phyloP scores from a whole-genome alignment of 352 stramenopile genomes.

The Pythium diclinum region DNA sequence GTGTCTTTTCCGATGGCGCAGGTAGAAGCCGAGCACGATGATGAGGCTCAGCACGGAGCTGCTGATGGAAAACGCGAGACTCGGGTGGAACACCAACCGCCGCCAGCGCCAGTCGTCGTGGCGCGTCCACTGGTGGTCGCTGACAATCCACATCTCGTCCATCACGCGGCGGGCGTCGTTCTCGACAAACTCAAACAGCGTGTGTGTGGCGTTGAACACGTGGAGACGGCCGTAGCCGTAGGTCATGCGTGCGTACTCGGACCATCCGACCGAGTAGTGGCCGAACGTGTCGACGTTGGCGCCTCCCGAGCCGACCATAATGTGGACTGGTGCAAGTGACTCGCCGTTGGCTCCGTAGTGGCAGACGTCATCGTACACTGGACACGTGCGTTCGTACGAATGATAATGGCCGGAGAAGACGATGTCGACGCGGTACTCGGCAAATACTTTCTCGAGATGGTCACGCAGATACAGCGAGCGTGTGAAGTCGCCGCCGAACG shows the following conservation, averaged over 20 bases:
- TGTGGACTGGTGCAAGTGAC: slow-evolving; percentile 26
- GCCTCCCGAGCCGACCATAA: slow-evolving; percentile 43
- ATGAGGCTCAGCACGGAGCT: background rate
- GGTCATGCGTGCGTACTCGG: slow-evolving; percentile 24
- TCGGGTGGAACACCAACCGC: slow-evolving; percentile 18
- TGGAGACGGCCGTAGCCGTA: slow-evolving; percentile 40
- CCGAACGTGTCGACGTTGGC: slow-evolving; percentile 14
- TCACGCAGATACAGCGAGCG: slow-evolving; percentile 17
- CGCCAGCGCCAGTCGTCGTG: slow-evolving; percentile 19
- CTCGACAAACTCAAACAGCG: slow-evolving; percentile 36
- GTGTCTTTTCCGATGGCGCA: slow-evolving; percentile 2
- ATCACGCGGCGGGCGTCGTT: slow-evolving; percentile 23
- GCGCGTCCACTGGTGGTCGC: slow-evolving; percentile 30
- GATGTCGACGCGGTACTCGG: slow-evolving; percentile 25
- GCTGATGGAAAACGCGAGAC: slow-evolving; percentile 1
- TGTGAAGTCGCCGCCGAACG: slow-evolving; percentile 8
- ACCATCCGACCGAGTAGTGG: slow-evolving; percentile 14
- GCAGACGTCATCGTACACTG: slow-evolving; percentile 26
- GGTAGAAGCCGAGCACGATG: background rate
- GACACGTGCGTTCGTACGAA: slow-evolving; percentile 32
- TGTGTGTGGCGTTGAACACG: slow-evolving; percentile 34
- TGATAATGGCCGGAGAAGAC: slow-evolving; percentile 34
- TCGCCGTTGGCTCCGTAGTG: slow-evolving; percentile 15
- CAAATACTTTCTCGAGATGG: slow-evolving; percentile 22
- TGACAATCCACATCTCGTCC: slow-evolving; percentile 35